Base-by-base conservation (phyloP, 352 stramenopile species). In the Phytopythium aichiense region DNA sequence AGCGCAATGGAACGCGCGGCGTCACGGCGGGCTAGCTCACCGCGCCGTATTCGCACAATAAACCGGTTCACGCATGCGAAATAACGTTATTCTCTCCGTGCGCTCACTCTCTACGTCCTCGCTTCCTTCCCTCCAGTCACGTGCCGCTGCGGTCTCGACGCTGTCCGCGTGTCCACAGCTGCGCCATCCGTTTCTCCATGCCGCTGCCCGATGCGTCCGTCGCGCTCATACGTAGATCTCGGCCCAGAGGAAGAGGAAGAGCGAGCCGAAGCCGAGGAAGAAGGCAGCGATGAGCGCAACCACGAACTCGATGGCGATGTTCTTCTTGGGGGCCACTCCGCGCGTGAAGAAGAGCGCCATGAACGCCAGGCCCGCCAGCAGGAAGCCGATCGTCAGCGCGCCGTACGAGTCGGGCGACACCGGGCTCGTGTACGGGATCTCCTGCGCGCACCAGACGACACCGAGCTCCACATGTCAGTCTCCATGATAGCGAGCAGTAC, bases 191-290 rank as follows among this genome's bases (percentile, higher is more conserved):
- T 46, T 22, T 22, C 40, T 46, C 20, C 40, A 22, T 46, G 42
- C 8, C 25, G 48, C 16, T 25, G 22, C 0, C 28, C 28, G 35
- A 3, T 40, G 35, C 35, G 0, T 40, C 35, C 30, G 51, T 20
- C 15, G 5, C 15, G 5, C 58, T 76, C 81, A 95, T 64, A 93
- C 84, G 79, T 95, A 95, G 73, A 95, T 87, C 69, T 92, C 87
- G 53, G 82, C 84, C 87, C 84, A 95, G 18, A 95, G 77, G 68
- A 95, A 91, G 58, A 95, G 74, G 66, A 95, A 95, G 35, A 95
- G 79, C 60, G 87, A 81, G 64, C 84, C 84, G 63, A 90, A 91
- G 38, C 87, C 87, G 23, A 95, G 69, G 35, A 95, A 74, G 61
- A 92, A 64, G 28, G 87, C 79, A 0, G 84, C 76, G 54, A 92